These are phyloP conservation scores for Amphicarpaea edgeworthii DNA, from an alignment of 306 rosid species.

Conservation along the genomic window DNA sequence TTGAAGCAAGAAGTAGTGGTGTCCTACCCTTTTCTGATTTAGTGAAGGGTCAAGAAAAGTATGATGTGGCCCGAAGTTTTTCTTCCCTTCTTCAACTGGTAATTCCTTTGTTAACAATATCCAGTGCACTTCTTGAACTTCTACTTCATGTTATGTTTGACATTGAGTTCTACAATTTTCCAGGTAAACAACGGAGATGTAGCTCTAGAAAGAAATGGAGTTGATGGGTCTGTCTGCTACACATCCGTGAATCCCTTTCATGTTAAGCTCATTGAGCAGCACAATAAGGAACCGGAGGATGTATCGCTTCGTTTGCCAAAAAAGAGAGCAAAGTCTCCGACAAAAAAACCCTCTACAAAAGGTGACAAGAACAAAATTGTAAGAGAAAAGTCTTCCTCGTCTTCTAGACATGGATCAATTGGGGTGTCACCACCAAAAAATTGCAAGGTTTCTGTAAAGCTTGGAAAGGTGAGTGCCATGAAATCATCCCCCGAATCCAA, in stretches of 20 bases:
- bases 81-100: conserved; percentile 95
- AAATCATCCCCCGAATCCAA: conserved; percentile 76
- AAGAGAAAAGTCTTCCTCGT: conserved; percentile 52
- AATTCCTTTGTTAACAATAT: conserved; percentile 40
- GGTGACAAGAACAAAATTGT: conserved; percentile 44
- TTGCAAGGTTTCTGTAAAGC: conserved; percentile 64
- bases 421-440: conserved; percentile 51
- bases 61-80: conserved; percentile 85
- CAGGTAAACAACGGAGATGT: conserved; percentile 92
- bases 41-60: conserved; percentile 75
- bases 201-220: conserved; percentile 63
- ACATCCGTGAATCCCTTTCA: conserved; percentile 71
- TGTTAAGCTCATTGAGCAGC: conserved; percentile 65
- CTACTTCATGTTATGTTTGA: conserved; percentile 36
- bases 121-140: conserved; percentile 4
- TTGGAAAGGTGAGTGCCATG: conserved; percentile 57
- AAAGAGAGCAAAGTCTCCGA: conserved; percentile 70
- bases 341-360: conserved; percentile 47
- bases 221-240: conserved; percentile 63
- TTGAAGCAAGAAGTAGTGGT: conserved; percentile 55
- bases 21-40: conserved; percentile 70
- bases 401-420: conserved; percentile 41
- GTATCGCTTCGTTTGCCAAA: conserved; percentile 50
- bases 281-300: conserved; percentile 47
- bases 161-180: conserved; percentile 35